Base-by-base conservation (phyloP, 192 early-diverging fungal genomes). In the Geranomyces michiganensis region DNA sequence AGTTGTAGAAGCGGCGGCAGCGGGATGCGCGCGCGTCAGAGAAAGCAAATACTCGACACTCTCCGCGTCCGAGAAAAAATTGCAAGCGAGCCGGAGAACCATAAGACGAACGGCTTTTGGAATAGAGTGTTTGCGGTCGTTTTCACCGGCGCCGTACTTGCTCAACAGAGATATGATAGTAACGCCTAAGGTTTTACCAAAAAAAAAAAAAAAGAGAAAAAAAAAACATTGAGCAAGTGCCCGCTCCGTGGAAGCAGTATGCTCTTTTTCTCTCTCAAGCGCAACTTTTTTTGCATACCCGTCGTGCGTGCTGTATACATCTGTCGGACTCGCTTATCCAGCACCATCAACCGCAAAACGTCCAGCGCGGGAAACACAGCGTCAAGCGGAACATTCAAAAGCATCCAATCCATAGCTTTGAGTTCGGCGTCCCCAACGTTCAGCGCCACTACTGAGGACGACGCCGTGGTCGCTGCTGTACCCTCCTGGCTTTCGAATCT, bases 321-420 rank as follows among this genome's bases (percentile, higher is more conserved):
- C 19, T 75, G 74, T 14, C 80, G 73, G 9, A 84, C 76, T 19
- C 63, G 63, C 10, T 56, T 61, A n/a, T 84, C 72, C 2, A 89
- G 60, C 9, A 90, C 59, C 2, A 91, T 59, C 56, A 88, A 76
- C 13, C 89, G 75, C 56, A 88, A 63, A 41, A 92, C 81, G 61
- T 92, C 91, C 19, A 91, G 56, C 1, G 87, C 30, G 9, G 91
- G 89, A 69, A 91, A 91, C 30, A 84, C 56, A 60, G 84, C 72
- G 5, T 87, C 81, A 47, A 67, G 65, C 0, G 84, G 70, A 4
- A 90, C 53, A 0, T 70, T n/a, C 13, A 62, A 22, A 13, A 80
- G 48, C 30, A 82, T 56, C 49, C 74, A 68, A 70, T 67, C 75
- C 65, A 82, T 14, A 63, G 72, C 26, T 67, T 45, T 46, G 68